Evolutionary conservation across 2,329 filamentous ascomycete genomes (phyloP), one percentile per base, ranked within the genome.

Genomic region (Fusarium armeniacum): DNA sequence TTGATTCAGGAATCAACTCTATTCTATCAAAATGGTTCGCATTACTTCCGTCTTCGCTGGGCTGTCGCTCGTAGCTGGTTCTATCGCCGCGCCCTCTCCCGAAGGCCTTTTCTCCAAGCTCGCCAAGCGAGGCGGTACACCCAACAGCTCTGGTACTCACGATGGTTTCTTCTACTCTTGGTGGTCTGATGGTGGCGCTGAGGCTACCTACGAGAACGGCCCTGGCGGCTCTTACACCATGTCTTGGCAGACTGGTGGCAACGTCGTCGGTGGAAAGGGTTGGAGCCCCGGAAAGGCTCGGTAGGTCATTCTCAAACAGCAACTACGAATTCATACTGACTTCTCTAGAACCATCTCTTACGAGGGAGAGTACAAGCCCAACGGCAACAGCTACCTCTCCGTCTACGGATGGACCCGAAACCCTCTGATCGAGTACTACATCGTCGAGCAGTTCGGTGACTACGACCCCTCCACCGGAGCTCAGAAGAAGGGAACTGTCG

Each of bases 161-260:
- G 79, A 82, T 52, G 83, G 83, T 6, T 75, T 64, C 73, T 85
- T 79, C 73, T 85, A 84, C 64, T 83, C 80, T 8, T 85, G 80
- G 76, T 85, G 83, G 83, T 83, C 82, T 51, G 82, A 85, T 45
- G 81, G 81, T 7, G 81, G 78, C 53, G 81, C 80, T 15, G 73
- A 72, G 16, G 82, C 83, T 18, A 81, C 77, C 33, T 85, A 85
- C 72, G 82, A 73, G 58, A 86, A 86, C 73, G 78, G 79, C 4
- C 67, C 73, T 5, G 79, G 71, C 9, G 84, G 84, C 4, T 72
- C 77, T 32, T 87, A 86, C 78, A 80, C 59, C 76, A 83, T 75
- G 41, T 44, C 47, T 22, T 87, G 85, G 85, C 72, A 67, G 45
- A 78, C 79, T 54, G 60, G 58, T 18, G 70, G 70, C 15, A 75